Evolutionary conservation across 371 early-diverging fungal species (phyloP), one percentile per base, ranked within the genome.

Genomic region (Rhizopus microsporus): DNA sequence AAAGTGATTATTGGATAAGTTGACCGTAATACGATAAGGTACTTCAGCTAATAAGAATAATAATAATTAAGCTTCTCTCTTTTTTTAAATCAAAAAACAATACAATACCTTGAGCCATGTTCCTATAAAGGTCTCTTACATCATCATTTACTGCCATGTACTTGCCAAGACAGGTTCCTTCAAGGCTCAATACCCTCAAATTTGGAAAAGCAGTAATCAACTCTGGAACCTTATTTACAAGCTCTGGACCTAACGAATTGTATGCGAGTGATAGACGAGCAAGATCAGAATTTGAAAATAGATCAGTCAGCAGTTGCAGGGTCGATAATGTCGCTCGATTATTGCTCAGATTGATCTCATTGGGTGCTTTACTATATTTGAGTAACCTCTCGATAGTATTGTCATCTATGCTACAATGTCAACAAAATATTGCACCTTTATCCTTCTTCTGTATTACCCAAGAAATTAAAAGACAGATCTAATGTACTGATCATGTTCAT

Each of bases 381-480:
- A 76, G 46, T 5, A 76, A 29, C 4, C 10, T 16, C 8, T 16
- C n/a, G 10, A 76, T 10, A 33, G 63, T 65, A 5, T 45, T 23
- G 42, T 76, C 65, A 31, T 54, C 76, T 75, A n/a, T 15, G 30
- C 5, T 31, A 49, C 50, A 13, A 51, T 16, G 35, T 4, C 16
- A 16, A 38, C 8, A 12, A 12, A 33, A 15, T 37, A 2, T 23
- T 37, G 9, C 7, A 15, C 16, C 35, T n/a, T 30, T 34, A 33
- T 17, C 16, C 6, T 7, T 17, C 12, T 7, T n/a, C 4, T 45
- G 9, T 8, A 48, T 39, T 71, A 73, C 72, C 42, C 2, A 75
- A 23, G 5, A 54, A 50, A 48, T 66, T 70, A 35, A 59, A 66
- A 3, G 72, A 69, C n/a, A 74, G 60, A 53, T 68, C 63, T 10